Base-by-base conservation (phyloP, 192 early-diverging fungal species). In the Umbelopsis sp. region DNA sequence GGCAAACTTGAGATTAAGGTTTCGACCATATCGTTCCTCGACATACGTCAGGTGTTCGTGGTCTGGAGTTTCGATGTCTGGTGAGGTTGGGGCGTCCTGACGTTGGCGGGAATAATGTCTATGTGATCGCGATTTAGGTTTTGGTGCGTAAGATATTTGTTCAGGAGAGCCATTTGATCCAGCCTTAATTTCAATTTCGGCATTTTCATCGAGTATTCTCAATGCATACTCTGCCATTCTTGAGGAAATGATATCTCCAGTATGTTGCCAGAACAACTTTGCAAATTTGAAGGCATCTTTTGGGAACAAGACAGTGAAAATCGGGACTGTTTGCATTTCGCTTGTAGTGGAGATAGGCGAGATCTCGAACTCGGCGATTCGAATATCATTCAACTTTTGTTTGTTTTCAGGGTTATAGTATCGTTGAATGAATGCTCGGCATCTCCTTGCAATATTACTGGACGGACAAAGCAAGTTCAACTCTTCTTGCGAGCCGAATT, bases 251-350 rank as follows among this genome's bases (percentile, higher is more conserved):
- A 90, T 93, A 49, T 94, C 93, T 29, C 97, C 97, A 7, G 94
- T 78, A 78, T 99, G 97, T 82, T 98, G 96, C 97, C 97, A 99
- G 75, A 91, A 97, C 83, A 88, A 89, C 77, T 98, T 97, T n/a
- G 92, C 97, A 44, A 94, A 73, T 14, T 82, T 62, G 50, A 87
- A 88, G 38, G 86, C 83, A 7, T 87, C 84, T 43, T 80, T 79
- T 1, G 93, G 92, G 76, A 97, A 95, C 49, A 97, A 71, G 12
- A 95, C 88, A 53, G 94, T 82, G 41, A 88, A 73, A 50, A 91
- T 82, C 3, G 81, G 82, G 21, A 80, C 71, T 17, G 80, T 71
- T 65, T 82, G 77, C 12, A 82, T 59, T 25, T 84, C 69, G 71
- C 83, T 78, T 67, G 84, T 73, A 7, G 81, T 26, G 70, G 75